Percentiles rank a stretch among this genome's conserved stretches.
These are phyloP conservation scores for Bjerkandera adusta DNA, from an alignment of 1,284 basidiomycete genomes.

Conservation along the genomic window DNA sequence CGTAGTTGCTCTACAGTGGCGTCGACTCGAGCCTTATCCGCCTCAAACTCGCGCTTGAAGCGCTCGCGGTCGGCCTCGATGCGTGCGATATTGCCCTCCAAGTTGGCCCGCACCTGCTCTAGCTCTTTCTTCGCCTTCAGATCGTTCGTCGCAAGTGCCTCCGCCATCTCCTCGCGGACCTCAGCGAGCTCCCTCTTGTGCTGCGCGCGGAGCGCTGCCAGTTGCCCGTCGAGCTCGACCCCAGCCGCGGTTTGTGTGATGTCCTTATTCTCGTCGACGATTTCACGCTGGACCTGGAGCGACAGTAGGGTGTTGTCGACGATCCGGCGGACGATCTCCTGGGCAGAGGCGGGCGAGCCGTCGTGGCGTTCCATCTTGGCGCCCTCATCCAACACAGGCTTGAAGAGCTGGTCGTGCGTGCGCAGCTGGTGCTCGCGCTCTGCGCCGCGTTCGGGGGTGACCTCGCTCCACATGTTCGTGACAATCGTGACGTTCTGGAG, in stretches of 20 bases:
- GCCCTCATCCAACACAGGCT: slow-evolving; percentile 21
- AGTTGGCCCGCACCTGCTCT: slow-evolving; percentile 2
- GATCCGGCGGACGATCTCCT: slow-evolving; percentile 12
- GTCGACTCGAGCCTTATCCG: slow-evolving; percentile 3
- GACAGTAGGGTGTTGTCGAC: slow-evolving; percentile 8
- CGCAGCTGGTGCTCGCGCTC: slow-evolving; percentile 19
- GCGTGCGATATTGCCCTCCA: not conserved
- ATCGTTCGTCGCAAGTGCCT: slow-evolving; percentile 6
- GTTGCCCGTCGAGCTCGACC: slow-evolving; percentile 27
- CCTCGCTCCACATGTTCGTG: slow-evolving; percentile 27
- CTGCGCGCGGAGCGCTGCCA: slow-evolving; percentile 2
- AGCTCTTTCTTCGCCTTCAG: slow-evolving; percentile 8
- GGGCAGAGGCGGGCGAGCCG: slow-evolving; percentile 13
- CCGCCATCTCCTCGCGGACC: slow-evolving; percentile 9
- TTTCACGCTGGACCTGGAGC: slow-evolving; percentile 15
- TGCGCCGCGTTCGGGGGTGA: slow-evolving; percentile 7
- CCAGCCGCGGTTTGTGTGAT: slow-evolving; percentile 37
- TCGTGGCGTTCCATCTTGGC: slow-evolving; percentile 21
- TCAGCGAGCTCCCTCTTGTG: slow-evolving; percentile 2
- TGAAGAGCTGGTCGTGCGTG: slow-evolving; percentile 20
- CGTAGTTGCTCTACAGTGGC: too few relatives aligned
- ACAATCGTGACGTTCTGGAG: slow-evolving; percentile 23
- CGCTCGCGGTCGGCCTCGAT: not conserved
- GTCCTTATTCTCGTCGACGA: slow-evolving; percentile 30
- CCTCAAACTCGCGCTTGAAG: slow-evolving; percentile 1